Base-by-base conservation (phyloP, 2,329 filamentous ascomycete genomes). In the Orbilia oligospora region DNA sequence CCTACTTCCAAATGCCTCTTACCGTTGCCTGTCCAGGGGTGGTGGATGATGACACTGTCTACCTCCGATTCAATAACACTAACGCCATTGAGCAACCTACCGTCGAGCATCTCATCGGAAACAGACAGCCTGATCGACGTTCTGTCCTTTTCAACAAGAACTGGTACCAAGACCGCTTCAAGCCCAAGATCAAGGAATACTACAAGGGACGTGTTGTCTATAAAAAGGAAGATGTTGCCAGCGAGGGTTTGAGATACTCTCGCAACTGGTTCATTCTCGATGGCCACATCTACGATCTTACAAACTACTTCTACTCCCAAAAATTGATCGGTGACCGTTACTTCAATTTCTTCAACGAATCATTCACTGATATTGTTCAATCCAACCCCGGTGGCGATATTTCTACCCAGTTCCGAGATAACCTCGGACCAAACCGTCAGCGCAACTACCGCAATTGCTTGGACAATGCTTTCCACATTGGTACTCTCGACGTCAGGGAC, bases 161-260 rank as follows among this genome's bases (percentile, higher is more conserved):
- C 67, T 99, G 96, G 96, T 99, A 98, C 84, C 87, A 86, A 58
- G 85, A 89, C 0, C 86, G 83, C 0, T 98, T 98, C 83, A 81
- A 91, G 79, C 94, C 93, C 0, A 89, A 87, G 71, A 97, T 99
- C 84, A 90, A 91, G 81, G 89, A 95, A 63, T 97, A 91, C 84
- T 95, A 94, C 85, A 93, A 97, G 80, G 96, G 96, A 53, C 88
- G 95, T 44, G 86, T 98, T 0, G 96, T 98, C 0, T 92, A 89
- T 86, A 88, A 90, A 49, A 87, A 85, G 55, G 84, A 85, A 0
- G 86, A 86, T 0, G 86, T 99, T 77, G 85, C 88, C 73, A 85
- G 84, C 0, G 87, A 97, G 80, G 96, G 94, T 20, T 83, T 89
- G 30, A 85, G 92, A 38, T 85, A 90, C 16, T 87, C 90, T 68